phyloP scores from a whole-genome alignment of 345 rosid species.

The Lepidium sativum region DNA sequence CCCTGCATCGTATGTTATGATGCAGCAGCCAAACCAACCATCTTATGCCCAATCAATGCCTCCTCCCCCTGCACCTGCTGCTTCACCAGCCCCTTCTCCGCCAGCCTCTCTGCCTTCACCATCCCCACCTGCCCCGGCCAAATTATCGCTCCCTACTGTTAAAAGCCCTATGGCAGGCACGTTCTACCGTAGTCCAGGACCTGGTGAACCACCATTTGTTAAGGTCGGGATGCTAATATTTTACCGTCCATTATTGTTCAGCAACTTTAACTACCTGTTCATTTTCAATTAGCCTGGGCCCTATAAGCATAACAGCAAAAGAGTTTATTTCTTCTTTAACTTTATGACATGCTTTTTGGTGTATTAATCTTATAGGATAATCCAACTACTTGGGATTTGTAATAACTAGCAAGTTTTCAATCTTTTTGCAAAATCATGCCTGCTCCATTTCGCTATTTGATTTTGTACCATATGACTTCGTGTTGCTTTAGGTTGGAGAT shows the following conservation, averaged over 20 bases:
- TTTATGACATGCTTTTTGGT: background rate
- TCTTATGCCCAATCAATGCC: conserved; percentile 28
- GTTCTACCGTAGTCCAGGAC: conserved; percentile 69
- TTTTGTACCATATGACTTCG: background rate
- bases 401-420: background rate
- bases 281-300: background rate
- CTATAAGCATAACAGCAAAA: background rate
- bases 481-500: conserved; percentile 62
- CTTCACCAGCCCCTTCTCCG: conserved; percentile 31
- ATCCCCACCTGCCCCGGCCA: conserved; percentile 37
- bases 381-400: background rate
- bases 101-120: conserved; percentile 40
- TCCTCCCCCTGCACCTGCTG: conserved; percentile 36
- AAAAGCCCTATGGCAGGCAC: conserved; percentile 94
- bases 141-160: conserved; percentile 61
- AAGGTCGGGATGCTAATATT: conserved; percentile 39
- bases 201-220: conserved; percentile 72
- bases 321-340: background rate
- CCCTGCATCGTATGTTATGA: conserved; percentile 45
- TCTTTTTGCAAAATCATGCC: background rate
- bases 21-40: conserved; percentile 44
- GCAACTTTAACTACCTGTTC: background rate
- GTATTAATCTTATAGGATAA: background rate
- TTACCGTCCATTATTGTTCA: background rate
- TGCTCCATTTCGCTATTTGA: background rate